These are phyloP conservation scores for Tricholomella constricta DNA, from an alignment of 768 basidiomycete genomes.

Conservation along the genomic window DNA sequence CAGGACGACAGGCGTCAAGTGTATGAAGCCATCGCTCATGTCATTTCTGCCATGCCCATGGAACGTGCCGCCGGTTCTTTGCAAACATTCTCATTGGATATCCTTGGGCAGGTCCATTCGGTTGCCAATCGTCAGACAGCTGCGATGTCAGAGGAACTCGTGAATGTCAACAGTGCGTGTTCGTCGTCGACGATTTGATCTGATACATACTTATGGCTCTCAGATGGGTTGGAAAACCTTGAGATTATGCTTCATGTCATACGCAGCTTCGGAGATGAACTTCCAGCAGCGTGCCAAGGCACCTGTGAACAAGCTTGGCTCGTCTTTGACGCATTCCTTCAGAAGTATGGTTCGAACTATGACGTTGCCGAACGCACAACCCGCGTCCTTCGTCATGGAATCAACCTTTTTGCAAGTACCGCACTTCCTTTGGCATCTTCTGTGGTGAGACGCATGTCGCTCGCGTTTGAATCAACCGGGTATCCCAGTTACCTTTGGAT, in stretches of 20 bases:
- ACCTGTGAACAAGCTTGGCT: constrained; percentile 82
- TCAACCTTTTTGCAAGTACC: constrained; percentile 75
- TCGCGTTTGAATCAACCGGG: constrained; percentile 77
- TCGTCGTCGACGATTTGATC: not conserved
- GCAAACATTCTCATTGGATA: constrained; percentile 82
- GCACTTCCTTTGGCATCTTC: constrained; percentile 69
- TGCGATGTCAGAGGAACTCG: constrained; percentile 71
- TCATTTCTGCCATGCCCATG: constrained; percentile 94
- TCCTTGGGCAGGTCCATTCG: constrained; percentile 75
- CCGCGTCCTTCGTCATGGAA: constrained; percentile 79
- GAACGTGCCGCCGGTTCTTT: constrained; percentile 84
- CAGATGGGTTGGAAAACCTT: constrained; percentile 85
- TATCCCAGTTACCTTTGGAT: constrained; percentile 94
- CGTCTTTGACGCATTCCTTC: constrained; percentile 79
- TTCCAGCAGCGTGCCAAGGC: constrained; percentile 78
- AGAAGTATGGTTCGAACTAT: constrained; percentile 75
- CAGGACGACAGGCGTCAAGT: constrained; percentile 92
- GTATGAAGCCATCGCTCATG: constrained; percentile 93
- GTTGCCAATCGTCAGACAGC: constrained; percentile 53
- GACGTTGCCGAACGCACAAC: constrained; percentile 82
- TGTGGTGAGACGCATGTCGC: constrained; percentile 73
- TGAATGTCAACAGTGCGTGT: constrained; percentile 65
- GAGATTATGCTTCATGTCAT: constrained; percentile 90
- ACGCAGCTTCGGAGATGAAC: constrained; percentile 76
- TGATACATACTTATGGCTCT: not conserved